Evolutionary conservation across 2,329 filamentous ascomycete species (phyloP).

Genomic region (Cryphonectria nitschkei): DNA sequence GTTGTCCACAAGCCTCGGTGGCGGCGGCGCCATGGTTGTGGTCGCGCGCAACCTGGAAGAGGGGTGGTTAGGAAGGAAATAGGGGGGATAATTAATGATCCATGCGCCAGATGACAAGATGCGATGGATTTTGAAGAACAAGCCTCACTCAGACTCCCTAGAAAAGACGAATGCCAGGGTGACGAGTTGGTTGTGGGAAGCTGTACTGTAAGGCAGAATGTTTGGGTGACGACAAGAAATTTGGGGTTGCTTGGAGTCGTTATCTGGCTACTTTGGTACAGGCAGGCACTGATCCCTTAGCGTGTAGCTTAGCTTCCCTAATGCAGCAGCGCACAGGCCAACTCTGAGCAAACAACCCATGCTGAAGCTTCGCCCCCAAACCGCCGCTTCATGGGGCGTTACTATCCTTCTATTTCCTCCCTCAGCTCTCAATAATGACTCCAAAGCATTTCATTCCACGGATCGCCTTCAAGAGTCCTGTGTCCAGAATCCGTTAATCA

Average conservation of each 20-base stretch:
- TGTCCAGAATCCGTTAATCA: background rate
- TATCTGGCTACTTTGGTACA: slow-evolving; percentile 28
- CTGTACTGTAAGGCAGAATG: slow-evolving; percentile 12
- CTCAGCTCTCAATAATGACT: background rate
- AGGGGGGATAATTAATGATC: slow-evolving; percentile 4
- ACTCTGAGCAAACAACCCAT: background rate
- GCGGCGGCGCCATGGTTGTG: slow-evolving; percentile 56
- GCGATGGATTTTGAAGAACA: slow-evolving; percentile 6
- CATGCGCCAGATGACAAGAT: slow-evolving; percentile 12
- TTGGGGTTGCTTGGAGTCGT: slow-evolving; percentile 27
- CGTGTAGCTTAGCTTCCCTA: background rate
- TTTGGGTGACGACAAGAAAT: slow-evolving; percentile 24
- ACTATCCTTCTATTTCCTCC: background rate
- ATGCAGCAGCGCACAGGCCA: slow-evolving; percentile 7
- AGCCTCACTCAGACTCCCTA: background rate
- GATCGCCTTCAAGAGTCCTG: too few relatives aligned
- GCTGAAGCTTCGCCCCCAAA: background rate
- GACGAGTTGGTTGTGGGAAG: background rate
- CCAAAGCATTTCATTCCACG: background rate
- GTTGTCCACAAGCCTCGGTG: slow-evolving; percentile 75
- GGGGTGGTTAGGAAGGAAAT: slow-evolving; percentile 13
- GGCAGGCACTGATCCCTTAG: slow-evolving; percentile 7
- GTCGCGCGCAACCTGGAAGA: slow-evolving; percentile 15
- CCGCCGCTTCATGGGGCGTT: background rate
- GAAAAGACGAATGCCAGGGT: background rate